Conservation (phyloP, 352 stramenopile species). For the Pythium periplocum region DNA sequence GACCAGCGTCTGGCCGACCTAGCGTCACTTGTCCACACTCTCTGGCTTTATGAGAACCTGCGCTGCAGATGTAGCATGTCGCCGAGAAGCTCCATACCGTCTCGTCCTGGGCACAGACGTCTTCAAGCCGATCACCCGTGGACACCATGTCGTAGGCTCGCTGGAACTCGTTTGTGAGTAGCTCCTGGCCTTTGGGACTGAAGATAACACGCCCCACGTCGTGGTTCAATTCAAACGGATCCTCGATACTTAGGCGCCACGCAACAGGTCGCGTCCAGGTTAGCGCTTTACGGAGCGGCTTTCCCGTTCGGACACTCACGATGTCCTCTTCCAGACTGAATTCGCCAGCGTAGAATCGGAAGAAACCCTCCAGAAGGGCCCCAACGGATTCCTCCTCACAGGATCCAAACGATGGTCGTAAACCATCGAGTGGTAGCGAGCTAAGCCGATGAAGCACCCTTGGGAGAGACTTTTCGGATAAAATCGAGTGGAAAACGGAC, state of each 20-base stretch:
- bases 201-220: slow-evolving; percentile 81
- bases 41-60: slow-evolving; percentile 42
- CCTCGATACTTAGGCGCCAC: slow-evolving; percentile 84
- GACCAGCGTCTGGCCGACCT: not conserved
- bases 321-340: slow-evolving; percentile 95
- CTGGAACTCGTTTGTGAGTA: slow-evolving; percentile 53
- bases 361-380: slow-evolving; percentile 94
- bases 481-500: slow-evolving; percentile 48
- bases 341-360: slow-evolving; percentile 94
- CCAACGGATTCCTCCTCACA: slow-evolving; percentile 82
- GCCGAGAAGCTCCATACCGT: slow-evolving; percentile 41
- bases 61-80: slow-evolving; percentile 64
- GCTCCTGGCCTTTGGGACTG: slow-evolving; percentile 53
- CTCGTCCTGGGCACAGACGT: slow-evolving; percentile 45
- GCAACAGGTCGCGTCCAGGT: slow-evolving; percentile 62
- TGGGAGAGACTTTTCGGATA: slow-evolving; percentile 91
- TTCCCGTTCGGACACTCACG: slow-evolving; percentile 87
- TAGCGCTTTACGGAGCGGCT: slow-evolving; percentile 50
- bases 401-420: slow-evolving; percentile 48
- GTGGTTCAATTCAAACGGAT: slow-evolving; percentile 80
- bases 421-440: slow-evolving; percentile 48
- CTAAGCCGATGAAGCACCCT: slow-evolving; percentile 56
- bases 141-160: slow-evolving; percentile 51
- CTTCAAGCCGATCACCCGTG: slow-evolving; percentile 34
- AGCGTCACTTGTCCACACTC: slow-evolving; percentile 32